Conservation (phyloP, 78 protist genomes). For the Cavenderia fasciculata region DNA sequence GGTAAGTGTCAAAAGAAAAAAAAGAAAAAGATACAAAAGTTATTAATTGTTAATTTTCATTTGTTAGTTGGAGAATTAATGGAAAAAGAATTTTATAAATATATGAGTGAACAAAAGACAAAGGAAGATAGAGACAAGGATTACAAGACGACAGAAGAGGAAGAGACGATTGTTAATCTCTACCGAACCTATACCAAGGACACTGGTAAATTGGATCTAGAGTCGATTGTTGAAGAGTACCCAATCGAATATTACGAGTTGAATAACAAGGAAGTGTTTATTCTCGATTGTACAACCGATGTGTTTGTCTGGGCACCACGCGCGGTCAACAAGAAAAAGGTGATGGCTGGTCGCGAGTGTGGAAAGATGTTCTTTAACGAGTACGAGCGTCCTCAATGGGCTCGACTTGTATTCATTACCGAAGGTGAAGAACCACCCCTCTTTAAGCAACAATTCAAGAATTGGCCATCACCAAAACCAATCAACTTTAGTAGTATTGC, state of each 20-base stretch:
- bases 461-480: not conserved
- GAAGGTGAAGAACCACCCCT: conserved; percentile 34
- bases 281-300: conserved; percentile 68
- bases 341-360: conserved; percentile 30
- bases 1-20: not conserved
- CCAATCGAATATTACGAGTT: conserved; percentile 9
- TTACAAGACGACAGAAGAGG: conserved; percentile 8
- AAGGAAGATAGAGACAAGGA: conserved; percentile 41
- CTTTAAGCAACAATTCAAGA: conserved; percentile 40
- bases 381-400: conserved; percentile 60
- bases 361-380: conserved; percentile 42
- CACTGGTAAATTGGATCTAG: conserved; percentile 48
- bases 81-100: conserved; percentile 28
- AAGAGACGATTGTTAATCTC: conserved; percentile 51
- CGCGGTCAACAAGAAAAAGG: conserved; percentile 7
- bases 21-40: too few species aligned
- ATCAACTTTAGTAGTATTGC: too few species aligned
- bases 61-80: too few species aligned
- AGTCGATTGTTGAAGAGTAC: conserved; percentile 22
- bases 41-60: too few species aligned
- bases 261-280: conserved; percentile 11
- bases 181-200: conserved; percentile 2
- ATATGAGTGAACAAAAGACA: conserved; percentile 25
- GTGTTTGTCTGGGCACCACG: conserved; percentile 25
- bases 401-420: not conserved